Evolutionary conservation across 352 stramenopile genomes (phyloP), one percentile per base, ranked within the genome.

Genomic region (Globisporangium perplexum): DNA sequence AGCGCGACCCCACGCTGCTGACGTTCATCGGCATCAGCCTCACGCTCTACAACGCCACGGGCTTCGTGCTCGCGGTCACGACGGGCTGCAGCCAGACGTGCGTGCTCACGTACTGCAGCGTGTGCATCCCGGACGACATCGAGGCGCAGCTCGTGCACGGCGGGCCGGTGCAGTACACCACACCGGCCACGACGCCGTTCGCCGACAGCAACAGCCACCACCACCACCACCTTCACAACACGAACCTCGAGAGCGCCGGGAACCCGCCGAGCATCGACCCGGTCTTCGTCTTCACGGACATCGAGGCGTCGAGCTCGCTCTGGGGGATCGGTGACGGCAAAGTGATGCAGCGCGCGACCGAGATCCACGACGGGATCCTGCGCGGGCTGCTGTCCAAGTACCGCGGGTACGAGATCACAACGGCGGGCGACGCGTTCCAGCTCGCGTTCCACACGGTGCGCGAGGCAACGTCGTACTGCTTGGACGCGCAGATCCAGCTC

Each of bases 241-340:
- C 83, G 23, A 72, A 84, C 42, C 77, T 72, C 14, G 70, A 68
- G 22, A 75, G 84, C 45, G 59, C 84, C 7, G 66, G 69, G 24
- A 74, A 83, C 33, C 80, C 77, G 7, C 74, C 72, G 41, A 46
- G 41, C 12, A 46, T 46, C 41, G 41, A 46, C 41, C 82, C 82
- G 0, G 72, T 90, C 22, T 92, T 92, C 44, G 79, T 92, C 26
- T 77, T 76, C 35, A 92, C 82, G 2, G 82, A 92, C 36, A 92
- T 92, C 47, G 82, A 92, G 52, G 73, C 71, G 7, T 88, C 77
- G 6, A 92, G 79, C 57, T 75, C 74, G 4, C 36, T 92, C 33
- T 92, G 82, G 82, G 77, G 68, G 0, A 65, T 46, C 71, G n/a
- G 71, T 67, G 0, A 72, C 68, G 1, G 64, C 80, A 47, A 69